Evolutionary conservation across 73 alveolate genomes (phyloP), one percentile per base, ranked within the genome.

Genomic region (Stentor roeselii): DNA sequence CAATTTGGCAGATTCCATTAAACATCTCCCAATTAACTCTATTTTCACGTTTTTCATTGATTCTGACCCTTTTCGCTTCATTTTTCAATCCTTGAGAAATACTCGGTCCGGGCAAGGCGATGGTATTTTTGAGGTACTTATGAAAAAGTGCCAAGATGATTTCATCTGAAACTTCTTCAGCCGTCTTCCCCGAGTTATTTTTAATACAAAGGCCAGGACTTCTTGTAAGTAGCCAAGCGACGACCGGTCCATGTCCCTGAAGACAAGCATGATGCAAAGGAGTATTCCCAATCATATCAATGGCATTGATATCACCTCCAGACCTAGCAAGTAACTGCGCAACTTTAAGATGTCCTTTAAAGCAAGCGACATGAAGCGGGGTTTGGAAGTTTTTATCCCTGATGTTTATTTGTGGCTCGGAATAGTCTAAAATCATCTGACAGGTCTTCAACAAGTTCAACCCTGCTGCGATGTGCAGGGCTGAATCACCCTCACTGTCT

Each of bases 371-470:
- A 87, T 96, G 99, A 14, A 96, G 83, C 0, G 98, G 96, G 34
- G 97, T 89, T 76, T 93, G 92, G 60, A 89, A 90, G 82, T 93
- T 98, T 83, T 87, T 92, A 86, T 96, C 99, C 78, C 90, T 83
- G 3, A n/a, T n/a, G n/a, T n/a, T n/a, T n/a, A n/a, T n/a, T n/a
- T n/a, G n/a, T n/a, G n/a, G n/a, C n/a, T n/a, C n/a, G n/a, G n/a
- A n/a, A n/a, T n/a, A n/a, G n/a, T n/a, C n/a, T n/a, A n/a, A n/a
- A n/a, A n/a, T n/a, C n/a, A n/a, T n/a, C n/a, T n/a, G n/a, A n/a
- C n/a, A n/a, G n/a, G n/a, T n/a, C n/a, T n/a, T n/a, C n/a, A n/a
- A n/a, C n/a, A n/a, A n/a, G n/a, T n/a, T n/a, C n/a, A n/a, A n/a
- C n/a, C n/a, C n/a, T n/a, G n/a, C n/a, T n/a, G n/a, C n/a, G n/a